A percentile compares a stretch with the other conserved stretches of the same genome.
These are phyloP conservation scores for Pascua guehoae DNA, from an alignment of 1,284 basidiomycete genomes.

Conservation along the genomic window DNA sequence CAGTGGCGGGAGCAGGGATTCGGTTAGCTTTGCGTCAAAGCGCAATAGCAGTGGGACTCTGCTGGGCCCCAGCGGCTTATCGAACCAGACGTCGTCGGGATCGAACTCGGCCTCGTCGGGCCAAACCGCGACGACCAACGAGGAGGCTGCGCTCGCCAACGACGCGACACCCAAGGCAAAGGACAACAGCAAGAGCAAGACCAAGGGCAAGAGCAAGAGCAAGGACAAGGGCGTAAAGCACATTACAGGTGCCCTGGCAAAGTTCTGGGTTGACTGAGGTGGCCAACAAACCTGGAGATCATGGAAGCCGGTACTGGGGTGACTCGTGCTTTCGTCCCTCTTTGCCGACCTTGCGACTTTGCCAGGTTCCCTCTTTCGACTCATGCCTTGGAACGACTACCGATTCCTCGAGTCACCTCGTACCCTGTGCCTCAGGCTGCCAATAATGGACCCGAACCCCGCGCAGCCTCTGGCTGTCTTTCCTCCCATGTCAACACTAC, in stretches of 20 bases:
- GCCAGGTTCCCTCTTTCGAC: too few relatives aligned
- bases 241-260: conserved; percentile 34
- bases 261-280: conserved; percentile 42
- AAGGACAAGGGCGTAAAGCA: conserved; percentile 33
- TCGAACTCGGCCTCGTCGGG: conserved; percentile 13
- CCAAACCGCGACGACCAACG: conserved; percentile 1
- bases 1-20: conserved; percentile 10
- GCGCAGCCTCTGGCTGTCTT: too few relatives aligned
- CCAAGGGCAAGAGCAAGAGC: neutral
- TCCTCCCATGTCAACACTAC: too few relatives aligned
- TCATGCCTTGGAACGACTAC: too few relatives aligned
- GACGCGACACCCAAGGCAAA: neutral
- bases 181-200: neutral
- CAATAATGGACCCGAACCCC: too few relatives aligned
- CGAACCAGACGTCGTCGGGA: neutral
- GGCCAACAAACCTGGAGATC: too few relatives aligned
- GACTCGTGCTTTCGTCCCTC: too few relatives aligned
- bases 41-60: conserved; percentile 15
- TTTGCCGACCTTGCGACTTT: too few relatives aligned
- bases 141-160: conserved; percentile 2
- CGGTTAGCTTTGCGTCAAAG: conserved; percentile 4
- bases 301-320: too few relatives aligned
- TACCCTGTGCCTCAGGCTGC: too few relatives aligned
- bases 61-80: conserved; percentile 9
- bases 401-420: too few relatives aligned